A percentile compares a stretch with the other conserved stretches of the same genome.
These are phyloP conservation scores for Lasiodiplodia hormozganensis DNA, from an alignment of 2,329 filamentous ascomycete genomes.

Conservation along the genomic window DNA sequence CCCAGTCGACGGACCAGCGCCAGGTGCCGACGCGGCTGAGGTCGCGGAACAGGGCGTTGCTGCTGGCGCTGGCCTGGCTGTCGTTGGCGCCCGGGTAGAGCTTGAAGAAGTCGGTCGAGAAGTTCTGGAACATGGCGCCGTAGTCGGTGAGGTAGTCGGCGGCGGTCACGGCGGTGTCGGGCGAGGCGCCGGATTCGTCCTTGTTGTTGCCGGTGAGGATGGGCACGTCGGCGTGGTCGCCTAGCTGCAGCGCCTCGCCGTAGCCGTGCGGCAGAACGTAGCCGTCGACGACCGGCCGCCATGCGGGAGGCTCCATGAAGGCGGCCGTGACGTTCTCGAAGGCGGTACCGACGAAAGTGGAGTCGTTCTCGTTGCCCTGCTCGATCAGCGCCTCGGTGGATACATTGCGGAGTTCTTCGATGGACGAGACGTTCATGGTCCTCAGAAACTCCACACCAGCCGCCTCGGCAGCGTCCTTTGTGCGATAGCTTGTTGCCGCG, in stretches of 20 bases:
- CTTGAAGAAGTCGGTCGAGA: neutral
- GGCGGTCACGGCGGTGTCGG: conserved; percentile 55
- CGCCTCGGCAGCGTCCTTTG: conserved; percentile 5
- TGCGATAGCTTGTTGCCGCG: conserved; percentile 8
- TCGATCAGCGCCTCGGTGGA: neutral
- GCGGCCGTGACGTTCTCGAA: conserved; percentile 13
- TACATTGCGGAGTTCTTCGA: conserved; percentile 15
- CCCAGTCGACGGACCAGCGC: conserved; percentile 36
- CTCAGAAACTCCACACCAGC: conserved; percentile 2
- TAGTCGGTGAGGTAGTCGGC: neutral
- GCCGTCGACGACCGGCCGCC: conserved; percentile 16
- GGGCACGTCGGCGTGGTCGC: conserved; percentile 52
- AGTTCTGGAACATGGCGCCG: conserved; percentile 30
- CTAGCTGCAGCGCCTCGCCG: conserved; percentile 9
- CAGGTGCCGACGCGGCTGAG: conserved; percentile 38
- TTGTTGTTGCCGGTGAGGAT: conserved; percentile 64
- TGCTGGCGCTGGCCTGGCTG: conserved; percentile 30
- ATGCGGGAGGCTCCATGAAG: conserved; percentile 20
- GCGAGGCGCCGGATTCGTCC: conserved; percentile 62
- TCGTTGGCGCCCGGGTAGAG: conserved; percentile 16
- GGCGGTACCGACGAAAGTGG: neutral
- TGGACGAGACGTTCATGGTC: conserved; percentile 6
- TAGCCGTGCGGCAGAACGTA: conserved; percentile 28
- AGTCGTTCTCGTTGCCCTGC: conserved; percentile 13
- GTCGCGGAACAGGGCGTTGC: conserved; percentile 32